Percentiles rank a stretch among this genome's conserved stretches.
phyloP scores from a whole-genome alignment of 768 basidiomycete genomes.

The Xerocomus spinulosus region DNA sequence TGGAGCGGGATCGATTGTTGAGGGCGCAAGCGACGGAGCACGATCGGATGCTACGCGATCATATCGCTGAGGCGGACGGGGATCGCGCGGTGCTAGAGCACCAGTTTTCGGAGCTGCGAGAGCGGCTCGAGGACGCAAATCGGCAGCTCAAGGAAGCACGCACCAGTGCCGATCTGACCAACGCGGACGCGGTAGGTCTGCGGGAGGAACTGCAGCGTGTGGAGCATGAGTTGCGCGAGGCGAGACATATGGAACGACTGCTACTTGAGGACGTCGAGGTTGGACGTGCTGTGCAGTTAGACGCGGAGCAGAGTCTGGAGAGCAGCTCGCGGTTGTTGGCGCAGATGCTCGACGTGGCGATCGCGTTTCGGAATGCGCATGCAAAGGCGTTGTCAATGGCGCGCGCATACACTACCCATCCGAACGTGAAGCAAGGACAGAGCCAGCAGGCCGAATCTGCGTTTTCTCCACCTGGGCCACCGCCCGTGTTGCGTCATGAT shows the following conservation, averaged over 20 bases:
- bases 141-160: constrained; percentile 60
- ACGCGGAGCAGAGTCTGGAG: constrained; percentile 64
- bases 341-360: constrained; percentile 76
- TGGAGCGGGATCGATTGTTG: constrained; percentile 76
- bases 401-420: constrained; percentile 52
- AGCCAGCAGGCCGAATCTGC: constrained; percentile 41
- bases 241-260: constrained; percentile 59
- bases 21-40: constrained; percentile 67
- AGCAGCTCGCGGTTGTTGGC: constrained; percentile 66
- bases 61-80: constrained; percentile 89
- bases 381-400: constrained; percentile 63
- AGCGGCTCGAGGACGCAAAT: constrained; percentile 54
- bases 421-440: constrained; percentile 45
- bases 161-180: constrained; percentile 57
- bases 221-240: constrained; percentile 65
- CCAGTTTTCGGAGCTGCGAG: constrained; percentile 71
- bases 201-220: constrained; percentile 70
- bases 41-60: constrained; percentile 71
- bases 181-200: constrained; percentile 63
- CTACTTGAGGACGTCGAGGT: constrained; percentile 70
- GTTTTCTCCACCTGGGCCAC: constrained; percentile 42
- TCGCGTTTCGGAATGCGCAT: constrained; percentile 73
- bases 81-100: constrained; percentile 91
- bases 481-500: constrained; percentile 38
- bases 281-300: constrained; percentile 63